Evolutionary conservation across 257 asterid species (phyloP).

Genomic region (Lantana camara): DNA sequence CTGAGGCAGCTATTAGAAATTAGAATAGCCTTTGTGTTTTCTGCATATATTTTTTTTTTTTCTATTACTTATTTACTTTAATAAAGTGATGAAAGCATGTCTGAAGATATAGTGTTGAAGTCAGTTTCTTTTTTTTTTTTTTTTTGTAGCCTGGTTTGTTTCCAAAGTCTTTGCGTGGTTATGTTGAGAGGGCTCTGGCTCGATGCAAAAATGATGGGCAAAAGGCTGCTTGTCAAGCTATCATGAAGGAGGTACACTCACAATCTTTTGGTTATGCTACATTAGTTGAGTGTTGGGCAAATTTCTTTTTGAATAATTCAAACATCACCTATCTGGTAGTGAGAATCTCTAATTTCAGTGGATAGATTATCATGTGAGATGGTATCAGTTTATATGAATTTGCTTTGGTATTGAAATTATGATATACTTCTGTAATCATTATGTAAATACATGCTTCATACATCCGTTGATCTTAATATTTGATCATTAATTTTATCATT

Average conservation of each 20-base stretch:
- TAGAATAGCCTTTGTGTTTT: neutral
- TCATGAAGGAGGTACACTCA: conserved; percentile 84
- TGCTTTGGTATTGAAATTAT: conserved; percentile 12
- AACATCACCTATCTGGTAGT: conserved; percentile 21
- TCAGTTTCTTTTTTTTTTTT: conserved; percentile 26
- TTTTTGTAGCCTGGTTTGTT: conserved; percentile 76
- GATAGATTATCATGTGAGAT: neutral
- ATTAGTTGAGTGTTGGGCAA: conserved; percentile 6
- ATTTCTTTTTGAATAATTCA: conserved; percentile 18
- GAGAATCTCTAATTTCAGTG: conserved; percentile 7
- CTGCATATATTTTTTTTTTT: neutral
- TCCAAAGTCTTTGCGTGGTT: conserved; percentile 92
- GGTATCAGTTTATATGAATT: conserved; percentile 3
- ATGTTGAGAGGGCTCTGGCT: conserved; percentile 97
- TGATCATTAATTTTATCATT: conserved; percentile 22
- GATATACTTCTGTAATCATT: conserved; percentile 14
- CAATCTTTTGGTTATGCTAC: conserved; percentile 25
- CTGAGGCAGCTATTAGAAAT: conserved; percentile 10
- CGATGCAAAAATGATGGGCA: conserved; percentile 92
- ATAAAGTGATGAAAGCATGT: conserved; percentile 13
- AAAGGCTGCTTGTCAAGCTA: conserved; percentile 76
- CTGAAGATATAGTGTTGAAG: conserved; percentile 24
- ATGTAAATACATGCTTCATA: conserved; percentile 3
- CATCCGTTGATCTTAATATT: conserved; percentile 19
- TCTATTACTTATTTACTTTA: too few relatives aligned